Percentiles rank a stretch among this genome's conserved stretches.
Evolutionary conservation across 2,329 filamentous ascomycete species (phyloP).

Genomic region (Hymenoscyphus repandus): DNA sequence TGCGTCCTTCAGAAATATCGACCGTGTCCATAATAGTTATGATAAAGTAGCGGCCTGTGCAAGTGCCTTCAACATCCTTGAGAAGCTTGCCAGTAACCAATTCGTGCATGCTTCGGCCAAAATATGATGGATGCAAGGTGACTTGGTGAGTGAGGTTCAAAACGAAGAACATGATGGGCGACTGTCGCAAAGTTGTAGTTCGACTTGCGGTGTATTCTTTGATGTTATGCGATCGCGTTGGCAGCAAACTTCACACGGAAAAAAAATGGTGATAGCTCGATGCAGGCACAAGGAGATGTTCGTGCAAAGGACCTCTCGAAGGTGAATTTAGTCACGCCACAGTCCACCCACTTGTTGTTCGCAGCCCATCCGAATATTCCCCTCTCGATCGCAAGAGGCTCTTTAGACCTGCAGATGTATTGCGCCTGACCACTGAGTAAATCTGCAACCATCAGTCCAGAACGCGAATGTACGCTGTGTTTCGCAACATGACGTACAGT

Average conservation of each 20-base stretch:
- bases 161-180: conserved; percentile 81
- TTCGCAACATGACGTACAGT: conserved; percentile 22
- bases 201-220: not conserved
- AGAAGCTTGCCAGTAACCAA: conserved; percentile 85
- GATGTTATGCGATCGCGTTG: conserved; percentile 1
- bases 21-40: conserved; percentile 97
- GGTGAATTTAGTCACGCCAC: conserved; percentile 10
- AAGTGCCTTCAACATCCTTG: conserved; percentile 90
- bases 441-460: conserved; percentile 28
- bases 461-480: conserved; percentile 22
- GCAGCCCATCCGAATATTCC: conserved; percentile 17
- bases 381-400: conserved; percentile 12
- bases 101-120: conserved; percentile 88
- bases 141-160: conserved; percentile 94
- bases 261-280: conserved; percentile 10
- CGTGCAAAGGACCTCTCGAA: conserved; percentile 6
- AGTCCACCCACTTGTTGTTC: conserved; percentile 11
- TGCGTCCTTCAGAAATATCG: conserved; percentile 87
- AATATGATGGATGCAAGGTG: conserved; percentile 93
- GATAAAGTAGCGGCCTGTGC: conserved; percentile 93
- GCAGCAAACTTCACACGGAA: conserved; percentile 4
- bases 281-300: not conserved
- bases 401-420: conserved; percentile 16
- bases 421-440: conserved; percentile 21
- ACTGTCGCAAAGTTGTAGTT: not conserved